Evolutionary conservation across 805 yeast genomes (phyloP).

Genomic region (Kuraishia floccosa): DNA sequence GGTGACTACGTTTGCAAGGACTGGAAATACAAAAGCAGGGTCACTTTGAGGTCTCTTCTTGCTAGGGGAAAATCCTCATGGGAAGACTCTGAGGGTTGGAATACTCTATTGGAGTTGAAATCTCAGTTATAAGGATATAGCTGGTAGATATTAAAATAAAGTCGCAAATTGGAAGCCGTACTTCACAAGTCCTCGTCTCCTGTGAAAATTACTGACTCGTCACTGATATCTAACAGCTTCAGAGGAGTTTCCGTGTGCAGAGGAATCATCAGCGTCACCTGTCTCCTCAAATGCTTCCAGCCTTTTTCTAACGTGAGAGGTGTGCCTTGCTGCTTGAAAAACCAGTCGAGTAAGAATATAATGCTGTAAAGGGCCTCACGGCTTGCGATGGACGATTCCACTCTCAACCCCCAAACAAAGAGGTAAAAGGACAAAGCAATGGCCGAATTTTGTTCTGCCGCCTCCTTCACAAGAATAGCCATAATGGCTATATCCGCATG

Average conservation of each 20-base stretch:
- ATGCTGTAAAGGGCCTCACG: constrained; percentile 15
- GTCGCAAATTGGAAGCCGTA: too few relatives aligned
- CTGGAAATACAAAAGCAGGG: constrained; percentile 79
- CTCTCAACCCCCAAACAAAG: constrained; percentile 24
- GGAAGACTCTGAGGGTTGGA: constrained; percentile 78
- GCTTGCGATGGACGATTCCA: constrained; percentile 24
- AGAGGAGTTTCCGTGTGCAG: not conserved
- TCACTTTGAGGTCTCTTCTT: constrained; percentile 61
- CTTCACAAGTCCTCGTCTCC: too few relatives aligned
- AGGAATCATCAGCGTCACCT: not conserved
- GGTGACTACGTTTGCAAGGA: constrained; percentile 83
- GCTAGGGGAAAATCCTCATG: constrained; percentile 70
- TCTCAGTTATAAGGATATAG: too few relatives aligned
- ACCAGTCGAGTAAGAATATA: constrained; percentile 10
- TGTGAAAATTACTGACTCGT: too few relatives aligned
- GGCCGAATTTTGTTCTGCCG: constrained; percentile 10
- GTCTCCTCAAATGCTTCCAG: not conserved
- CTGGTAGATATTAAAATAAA: too few relatives aligned
- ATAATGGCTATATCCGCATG: constrained; percentile 24
- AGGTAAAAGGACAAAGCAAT: constrained; percentile 22
- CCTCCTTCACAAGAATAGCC: constrained; percentile 16
- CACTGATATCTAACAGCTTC: too few relatives aligned
- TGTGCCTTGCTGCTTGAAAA: constrained; percentile 8
- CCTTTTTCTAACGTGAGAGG: constrained; percentile 3
- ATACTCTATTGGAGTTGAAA: constrained; percentile 30